These are phyloP conservation scores for Dioscorea cayenensis DNA, from an alignment of 116 monocot genomes.

Conservation along the genomic window DNA sequence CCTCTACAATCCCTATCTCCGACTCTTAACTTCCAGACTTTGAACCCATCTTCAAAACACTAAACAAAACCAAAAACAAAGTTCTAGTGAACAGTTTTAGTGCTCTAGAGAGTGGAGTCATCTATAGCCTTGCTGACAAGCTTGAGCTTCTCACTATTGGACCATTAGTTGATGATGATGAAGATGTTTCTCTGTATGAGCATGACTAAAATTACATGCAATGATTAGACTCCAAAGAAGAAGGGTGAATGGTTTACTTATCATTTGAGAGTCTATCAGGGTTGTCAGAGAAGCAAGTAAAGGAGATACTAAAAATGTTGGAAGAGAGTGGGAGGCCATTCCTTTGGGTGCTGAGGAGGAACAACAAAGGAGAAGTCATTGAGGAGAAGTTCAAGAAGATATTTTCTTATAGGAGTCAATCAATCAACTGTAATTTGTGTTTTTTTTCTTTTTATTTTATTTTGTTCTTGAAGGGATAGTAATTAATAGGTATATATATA, in stretches of 20 bases:
- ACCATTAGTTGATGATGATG: neutral
- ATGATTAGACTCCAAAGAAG: neutral
- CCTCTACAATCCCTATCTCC: neutral
- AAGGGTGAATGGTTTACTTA: neutral
- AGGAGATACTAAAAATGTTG: neutral
- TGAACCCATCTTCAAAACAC: neutral
- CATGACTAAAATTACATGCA: neutral
- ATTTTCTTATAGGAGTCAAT: too few relatives aligned
- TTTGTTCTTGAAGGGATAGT: too few relatives aligned
- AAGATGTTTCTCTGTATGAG: neutral
- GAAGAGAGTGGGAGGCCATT: neutral
- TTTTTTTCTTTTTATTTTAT: too few relatives aligned
- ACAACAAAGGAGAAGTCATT: neutral
- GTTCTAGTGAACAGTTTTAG: neutral
- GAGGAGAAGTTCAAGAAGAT: neutral
- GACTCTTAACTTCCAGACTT: neutral
- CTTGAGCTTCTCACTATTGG: neutral
- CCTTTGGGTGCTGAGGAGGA: neutral
- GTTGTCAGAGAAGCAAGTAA: neutral
- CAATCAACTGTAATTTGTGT: too few relatives aligned
- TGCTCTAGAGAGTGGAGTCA: neutral
- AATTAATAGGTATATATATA: too few relatives aligned
- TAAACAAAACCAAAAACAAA: neutral
- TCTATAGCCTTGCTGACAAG: neutral
- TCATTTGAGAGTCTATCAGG: neutral